Conservation (phyloP, 768 basidiomycete species). For the Chalciporus sphaerocephalus region DNA sequence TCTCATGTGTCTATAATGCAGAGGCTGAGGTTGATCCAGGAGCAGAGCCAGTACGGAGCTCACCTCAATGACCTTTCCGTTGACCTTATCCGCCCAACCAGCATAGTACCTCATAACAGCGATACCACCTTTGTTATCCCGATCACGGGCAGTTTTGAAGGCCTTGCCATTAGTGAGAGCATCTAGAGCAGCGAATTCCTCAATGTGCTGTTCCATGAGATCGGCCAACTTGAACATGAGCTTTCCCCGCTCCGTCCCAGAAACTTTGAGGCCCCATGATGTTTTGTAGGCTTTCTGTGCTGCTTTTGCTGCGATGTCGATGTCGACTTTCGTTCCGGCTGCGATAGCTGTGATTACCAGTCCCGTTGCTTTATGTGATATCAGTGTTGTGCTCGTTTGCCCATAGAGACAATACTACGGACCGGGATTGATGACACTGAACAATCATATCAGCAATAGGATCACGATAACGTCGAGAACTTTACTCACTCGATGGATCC, state of each 20-base stretch:
- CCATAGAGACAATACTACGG: slow-evolving; percentile 7
- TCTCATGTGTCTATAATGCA: slow-evolving; percentile 26
- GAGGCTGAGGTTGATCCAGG: not conserved
- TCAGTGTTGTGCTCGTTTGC: not conserved
- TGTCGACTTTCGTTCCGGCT: slow-evolving; percentile 62
- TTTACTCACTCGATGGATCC: slow-evolving; percentile 58
- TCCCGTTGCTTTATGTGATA: slow-evolving; percentile 54
- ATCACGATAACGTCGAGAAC: not conserved
- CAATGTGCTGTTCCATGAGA: slow-evolving; percentile 56
- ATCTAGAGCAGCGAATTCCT: slow-evolving; percentile 71
- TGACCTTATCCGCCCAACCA: slow-evolving; percentile 86
- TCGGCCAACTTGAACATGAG: slow-evolving; percentile 62
- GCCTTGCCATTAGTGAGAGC: slow-evolving; percentile 66
- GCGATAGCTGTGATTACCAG: slow-evolving; percentile 51
- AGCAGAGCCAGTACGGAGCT: not conserved
- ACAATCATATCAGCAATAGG: not conserved
- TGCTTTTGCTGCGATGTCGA: slow-evolving; percentile 69
- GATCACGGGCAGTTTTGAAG: slow-evolving; percentile 41
- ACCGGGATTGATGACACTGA: slow-evolving; percentile 55
- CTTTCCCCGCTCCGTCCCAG: slow-evolving; percentile 49
- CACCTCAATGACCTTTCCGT: slow-evolving; percentile 67
- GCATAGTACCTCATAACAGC: slow-evolving; percentile 68
- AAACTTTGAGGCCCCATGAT: slow-evolving; percentile 61
- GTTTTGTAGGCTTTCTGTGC: slow-evolving; percentile 60
- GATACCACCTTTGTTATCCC: slow-evolving; percentile 40